Evolutionary conservation across 1,139 yeast species (phyloP), one percentile per base, ranked within the genome.

Genomic region (Zygosaccharomyces pseudobailii): DNA sequence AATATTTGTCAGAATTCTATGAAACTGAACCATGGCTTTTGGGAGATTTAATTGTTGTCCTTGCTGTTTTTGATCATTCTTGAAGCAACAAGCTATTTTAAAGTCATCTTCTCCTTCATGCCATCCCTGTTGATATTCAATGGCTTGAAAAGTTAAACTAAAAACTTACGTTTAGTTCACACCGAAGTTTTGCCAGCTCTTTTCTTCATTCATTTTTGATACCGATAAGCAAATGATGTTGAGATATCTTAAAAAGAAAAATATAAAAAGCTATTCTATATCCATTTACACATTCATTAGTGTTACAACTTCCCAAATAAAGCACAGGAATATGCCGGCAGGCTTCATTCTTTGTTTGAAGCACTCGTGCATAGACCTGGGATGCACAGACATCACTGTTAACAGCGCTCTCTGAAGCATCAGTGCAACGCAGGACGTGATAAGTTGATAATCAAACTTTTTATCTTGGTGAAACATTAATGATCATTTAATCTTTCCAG

Each of bases 291-390:
- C 53, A 41, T 62, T 62, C 27, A 48, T 42, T 6, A 56, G n/a
- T 3, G 67, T 63, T 3, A 67, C 62, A 3, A 57, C 19, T 3
- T 52, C 56, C 67, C 68, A 64, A 27, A 59, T 41, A 9, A 46
- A 46, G 45, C 68, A 62, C 65, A 64, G 60, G 5, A 36, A 13
- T 4, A 63, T 31, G 5, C 68, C 67, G 6, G 61, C 33, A 9
- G 36, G 22, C 45, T 50, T 56, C 52, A 55, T 55, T 27, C 55
- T 52, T 4, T 40, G 41, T 13, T 48, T 51, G 19, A 53, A 20
- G 40, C 49, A 48, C 25, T 51, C 45, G 19, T 50, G 49, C 8
- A 53, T 24, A 13, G 43, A 8, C 33, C 35, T 35, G 1, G 51
- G 45, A 5, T 59, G 54, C 21, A 55, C 52, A 38, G 61, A 60